phyloP scores from a whole-genome alignment of 768 basidiomycete genomes.

The Lepiota brunneoincarnata region DNA sequence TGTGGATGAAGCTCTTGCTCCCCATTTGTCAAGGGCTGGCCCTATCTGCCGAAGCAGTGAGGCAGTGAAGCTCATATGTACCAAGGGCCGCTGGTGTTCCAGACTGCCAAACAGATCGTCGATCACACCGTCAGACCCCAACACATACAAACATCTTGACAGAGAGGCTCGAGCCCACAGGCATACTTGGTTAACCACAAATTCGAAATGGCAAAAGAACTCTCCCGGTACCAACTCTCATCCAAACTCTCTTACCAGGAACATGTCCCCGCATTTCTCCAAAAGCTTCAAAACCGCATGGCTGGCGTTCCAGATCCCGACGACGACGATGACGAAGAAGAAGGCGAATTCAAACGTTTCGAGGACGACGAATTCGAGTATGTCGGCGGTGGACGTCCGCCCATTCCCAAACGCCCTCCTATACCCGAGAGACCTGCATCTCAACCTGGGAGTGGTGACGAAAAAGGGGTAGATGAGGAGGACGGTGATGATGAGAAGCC shows the following conservation, averaged over 20 bases:
- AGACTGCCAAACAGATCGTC: too few species aligned
- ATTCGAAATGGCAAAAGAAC: slow-evolving; percentile 65
- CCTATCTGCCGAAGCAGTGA: too few species aligned
- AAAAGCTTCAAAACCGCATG: slow-evolving; percentile 60
- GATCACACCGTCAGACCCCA: too few species aligned
- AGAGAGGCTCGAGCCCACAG: too few species aligned
- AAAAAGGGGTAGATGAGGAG: slow-evolving; percentile 40
- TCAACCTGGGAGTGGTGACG: slow-evolving; percentile 62
- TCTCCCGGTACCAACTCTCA: slow-evolving; percentile 68
- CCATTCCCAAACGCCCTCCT: slow-evolving; percentile 71
- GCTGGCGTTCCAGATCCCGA: slow-evolving; percentile 49
- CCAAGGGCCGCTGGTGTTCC: too few species aligned
- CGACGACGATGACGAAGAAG: slow-evolving; percentile 34
- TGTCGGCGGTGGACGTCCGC: slow-evolving; percentile 65
- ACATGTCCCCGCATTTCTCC: slow-evolving; percentile 61
- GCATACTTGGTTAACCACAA: too few species aligned
- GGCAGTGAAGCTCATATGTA: too few species aligned
- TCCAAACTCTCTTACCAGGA: slow-evolving; percentile 64
- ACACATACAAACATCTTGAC: too few species aligned
- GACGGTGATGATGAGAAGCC: slow-evolving; percentile 76
- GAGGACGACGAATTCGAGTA: slow-evolving; percentile 55
- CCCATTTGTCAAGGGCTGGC: too few species aligned
- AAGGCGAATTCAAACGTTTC: slow-evolving; percentile 16
- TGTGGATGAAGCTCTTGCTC: too few species aligned
- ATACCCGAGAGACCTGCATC: slow-evolving; percentile 67